These are phyloP conservation scores for Capronia epimyces DNA, from an alignment of 2,329 filamentous ascomycete species.

Conservation along the genomic window DNA sequence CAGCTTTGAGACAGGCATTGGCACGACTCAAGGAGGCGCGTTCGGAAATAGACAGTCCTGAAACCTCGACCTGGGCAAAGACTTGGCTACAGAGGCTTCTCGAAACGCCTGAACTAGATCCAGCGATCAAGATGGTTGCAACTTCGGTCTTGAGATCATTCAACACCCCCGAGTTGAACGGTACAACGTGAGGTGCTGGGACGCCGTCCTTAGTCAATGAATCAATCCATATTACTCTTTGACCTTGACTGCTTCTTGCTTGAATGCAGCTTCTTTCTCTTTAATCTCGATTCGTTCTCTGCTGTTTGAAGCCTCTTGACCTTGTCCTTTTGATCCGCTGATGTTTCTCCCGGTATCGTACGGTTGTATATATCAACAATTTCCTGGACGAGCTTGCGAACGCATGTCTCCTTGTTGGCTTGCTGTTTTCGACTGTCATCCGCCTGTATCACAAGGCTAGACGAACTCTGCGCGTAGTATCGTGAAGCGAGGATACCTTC, in stretches of 20 bases:
- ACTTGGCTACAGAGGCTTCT: conserved; percentile 46
- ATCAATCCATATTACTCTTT: conserved; percentile 24
- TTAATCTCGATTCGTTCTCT: conserved; percentile 54
- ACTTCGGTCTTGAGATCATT: conserved; percentile 27
- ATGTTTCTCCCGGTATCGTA: conserved; percentile 57
- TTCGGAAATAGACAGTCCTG: conserved; percentile 34
- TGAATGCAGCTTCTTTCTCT: conserved; percentile 56
- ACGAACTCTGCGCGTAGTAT: conserved; percentile 50
- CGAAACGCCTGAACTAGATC: conserved; percentile 46
- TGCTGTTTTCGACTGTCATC: conserved; percentile 59
- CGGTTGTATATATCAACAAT: conserved; percentile 48
- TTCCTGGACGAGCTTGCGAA: conserved; percentile 52
- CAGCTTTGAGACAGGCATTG: conserved; percentile 62
- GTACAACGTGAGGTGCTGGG: background rate
- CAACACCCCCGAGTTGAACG: background rate
- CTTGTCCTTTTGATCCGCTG: conserved; percentile 49
- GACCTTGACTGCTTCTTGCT: conserved; percentile 51
- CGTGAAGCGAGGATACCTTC: conserved; percentile 48
- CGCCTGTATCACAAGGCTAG: conserved; percentile 56
- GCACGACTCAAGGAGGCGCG: conserved; percentile 53
- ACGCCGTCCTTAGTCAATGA: background rate
- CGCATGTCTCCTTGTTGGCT: conserved; percentile 56
- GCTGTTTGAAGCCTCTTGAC: conserved; percentile 53
- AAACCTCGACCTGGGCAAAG: conserved; percentile 43
- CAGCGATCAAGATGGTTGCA: conserved; percentile 51